Percentiles rank a stretch among this genome's conserved stretches.
Evolutionary conservation across 345 rosid genomes (phyloP).

Genomic region (Citrus medica): DNA sequence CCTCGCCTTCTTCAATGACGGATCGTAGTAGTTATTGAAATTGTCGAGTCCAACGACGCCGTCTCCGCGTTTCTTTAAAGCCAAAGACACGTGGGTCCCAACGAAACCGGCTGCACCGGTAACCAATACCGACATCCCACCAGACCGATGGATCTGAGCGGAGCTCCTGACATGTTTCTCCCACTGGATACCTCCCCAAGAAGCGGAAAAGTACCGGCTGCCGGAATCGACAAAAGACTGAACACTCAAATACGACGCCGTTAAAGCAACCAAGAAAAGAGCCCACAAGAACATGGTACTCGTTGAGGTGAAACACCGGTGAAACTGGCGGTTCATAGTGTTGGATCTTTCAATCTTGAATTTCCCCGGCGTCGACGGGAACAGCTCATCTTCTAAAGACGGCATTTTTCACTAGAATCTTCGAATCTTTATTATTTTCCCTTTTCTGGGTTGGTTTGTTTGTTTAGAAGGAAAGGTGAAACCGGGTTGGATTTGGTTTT

Average conservation of each 20-base stretch:
- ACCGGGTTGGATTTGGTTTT: background rate
- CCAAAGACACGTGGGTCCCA: slow-evolving; percentile 65
- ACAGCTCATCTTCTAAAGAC: slow-evolving; percentile 66
- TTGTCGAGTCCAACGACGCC: slow-evolving; percentile 81
- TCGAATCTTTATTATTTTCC: background rate
- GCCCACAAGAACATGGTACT: slow-evolving; percentile 94
- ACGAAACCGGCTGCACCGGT: slow-evolving; percentile 86
- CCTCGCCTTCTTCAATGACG: slow-evolving; percentile 55
- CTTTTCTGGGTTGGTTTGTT: background rate
- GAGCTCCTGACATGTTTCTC: slow-evolving; percentile 66
- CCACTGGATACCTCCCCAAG: slow-evolving; percentile 83
- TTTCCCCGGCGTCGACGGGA: slow-evolving; percentile 91
- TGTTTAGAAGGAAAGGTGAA: background rate
- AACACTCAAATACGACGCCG: slow-evolving; percentile 83
- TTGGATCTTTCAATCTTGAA: slow-evolving; percentile 67
- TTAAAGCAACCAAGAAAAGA: slow-evolving; percentile 75
- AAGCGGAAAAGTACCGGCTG: slow-evolving; percentile 51
- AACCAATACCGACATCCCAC: slow-evolving; percentile 68
- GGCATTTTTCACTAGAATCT: slow-evolving; percentile 40
- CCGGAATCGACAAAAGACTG: slow-evolving; percentile 80
- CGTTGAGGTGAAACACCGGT: slow-evolving; percentile 81
- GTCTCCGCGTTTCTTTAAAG: slow-evolving; percentile 66
- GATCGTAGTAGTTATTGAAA: slow-evolving; percentile 74
- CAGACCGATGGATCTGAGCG: slow-evolving; percentile 61
- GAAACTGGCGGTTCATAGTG: slow-evolving; percentile 58